Conservation (phyloP, 2,329 filamentous ascomycete species). For the Rasamsonia emersonii region DNA sequence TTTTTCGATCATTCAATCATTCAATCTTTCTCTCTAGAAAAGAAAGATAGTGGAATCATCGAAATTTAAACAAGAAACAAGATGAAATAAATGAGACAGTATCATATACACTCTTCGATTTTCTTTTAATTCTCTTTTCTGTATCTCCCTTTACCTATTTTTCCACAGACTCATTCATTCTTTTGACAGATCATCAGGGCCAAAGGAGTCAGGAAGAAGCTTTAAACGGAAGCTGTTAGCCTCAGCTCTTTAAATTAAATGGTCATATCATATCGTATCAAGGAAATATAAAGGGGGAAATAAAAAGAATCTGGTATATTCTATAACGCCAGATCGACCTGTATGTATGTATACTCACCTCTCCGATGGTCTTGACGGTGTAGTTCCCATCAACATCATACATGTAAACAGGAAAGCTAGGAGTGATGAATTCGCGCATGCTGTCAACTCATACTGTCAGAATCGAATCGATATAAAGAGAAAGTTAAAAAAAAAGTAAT, state of each 20-base stretch:
- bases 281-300: too few relatives aligned
- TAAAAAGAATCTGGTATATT: too few relatives aligned
- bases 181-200: conserved; percentile 48
- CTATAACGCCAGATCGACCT: too few relatives aligned
- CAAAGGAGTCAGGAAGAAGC: conserved; percentile 62
- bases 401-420: conserved; percentile 77
- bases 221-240: too few relatives aligned
- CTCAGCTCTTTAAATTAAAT: too few relatives aligned
- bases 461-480: neutral
- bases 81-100: neutral
- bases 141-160: conserved; percentile 1
- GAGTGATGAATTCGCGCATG: conserved; percentile 65
- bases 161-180: neutral
- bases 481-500: conserved; percentile 3
- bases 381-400: conserved; percentile 72
- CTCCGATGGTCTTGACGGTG: conserved; percentile 27
- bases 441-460: conserved; percentile 12
- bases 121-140: conserved; percentile 1
- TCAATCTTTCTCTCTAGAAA: too few relatives aligned
- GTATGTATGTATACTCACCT: conserved; percentile 26
- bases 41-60: too few relatives aligned
- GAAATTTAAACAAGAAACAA: too few relatives aligned
- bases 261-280: too few relatives aligned
- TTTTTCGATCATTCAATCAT: too few relatives aligned
- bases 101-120: neutral